phyloP scores from a whole-genome alignment of 2,329 filamentous ascomycete species.

The Diplodia seriata region DNA sequence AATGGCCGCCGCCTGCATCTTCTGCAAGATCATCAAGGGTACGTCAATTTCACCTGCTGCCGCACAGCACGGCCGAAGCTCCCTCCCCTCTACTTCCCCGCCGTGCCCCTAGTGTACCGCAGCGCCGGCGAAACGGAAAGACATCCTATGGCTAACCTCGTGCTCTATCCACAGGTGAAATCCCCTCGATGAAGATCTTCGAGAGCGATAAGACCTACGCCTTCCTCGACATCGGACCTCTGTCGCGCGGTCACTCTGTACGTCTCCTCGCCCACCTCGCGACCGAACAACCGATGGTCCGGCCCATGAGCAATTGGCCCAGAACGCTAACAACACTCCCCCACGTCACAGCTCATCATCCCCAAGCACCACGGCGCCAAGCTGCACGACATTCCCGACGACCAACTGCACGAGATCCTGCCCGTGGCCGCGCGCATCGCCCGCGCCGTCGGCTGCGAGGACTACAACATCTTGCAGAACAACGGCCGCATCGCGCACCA shows the following conservation, averaged over 20 bases:
- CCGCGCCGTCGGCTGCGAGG: constrained; percentile 72
- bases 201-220: constrained; percentile 93
- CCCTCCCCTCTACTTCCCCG: neutral
- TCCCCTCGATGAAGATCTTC: constrained; percentile 94
- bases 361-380: constrained; percentile 95
- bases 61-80: neutral
- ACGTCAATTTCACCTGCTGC: constrained; percentile 32
- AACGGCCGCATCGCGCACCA: constrained; percentile 93
- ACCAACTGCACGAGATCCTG: constrained; percentile 81
- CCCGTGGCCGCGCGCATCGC: constrained; percentile 89
- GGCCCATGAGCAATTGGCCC: neutral
- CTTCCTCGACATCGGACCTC: constrained; percentile 93
- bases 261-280: constrained; percentile 39
- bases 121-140: neutral
- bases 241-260: constrained; percentile 89
- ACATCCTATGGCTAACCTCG: constrained; percentile 26
- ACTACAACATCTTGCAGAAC: constrained; percentile 97
- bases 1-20: constrained; percentile 76
- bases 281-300: neutral
- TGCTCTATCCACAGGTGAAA: constrained; percentile 70
- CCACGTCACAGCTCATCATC: constrained; percentile 78
- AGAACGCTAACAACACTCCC: neutral
- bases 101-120: neutral
- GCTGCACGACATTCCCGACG: constrained; percentile 90
- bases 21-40: constrained; percentile 99